Conservation (phyloP, 441 rosid species). For the Capsella rubella region DNA sequence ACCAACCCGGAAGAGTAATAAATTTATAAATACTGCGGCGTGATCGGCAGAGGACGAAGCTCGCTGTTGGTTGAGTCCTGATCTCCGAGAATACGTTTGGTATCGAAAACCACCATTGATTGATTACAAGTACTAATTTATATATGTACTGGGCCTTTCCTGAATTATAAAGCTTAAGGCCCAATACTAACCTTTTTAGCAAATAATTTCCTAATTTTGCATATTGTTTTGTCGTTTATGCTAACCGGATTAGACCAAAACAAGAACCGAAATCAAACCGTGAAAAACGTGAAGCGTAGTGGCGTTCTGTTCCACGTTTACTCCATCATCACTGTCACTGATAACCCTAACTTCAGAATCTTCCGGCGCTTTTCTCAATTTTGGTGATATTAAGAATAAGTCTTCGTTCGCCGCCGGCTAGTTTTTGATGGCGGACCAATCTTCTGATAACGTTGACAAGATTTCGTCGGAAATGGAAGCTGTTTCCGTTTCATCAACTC, state of each 20-base stretch:
- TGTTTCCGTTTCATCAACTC: slow-evolving; percentile 47
- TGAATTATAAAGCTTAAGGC: slow-evolving; percentile 10
- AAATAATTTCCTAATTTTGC: not conserved
- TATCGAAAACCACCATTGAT: slow-evolving; percentile 20
- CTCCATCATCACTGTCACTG: slow-evolving; percentile 11
- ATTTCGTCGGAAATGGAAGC: slow-evolving; percentile 44
- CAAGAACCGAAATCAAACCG: slow-evolving; percentile 16
- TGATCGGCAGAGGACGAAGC: slow-evolving; percentile 35
- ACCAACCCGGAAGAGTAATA: slow-evolving; percentile 2
- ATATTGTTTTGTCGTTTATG: not conserved
- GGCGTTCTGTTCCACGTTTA: slow-evolving; percentile 6
- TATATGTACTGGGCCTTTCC: slow-evolving; percentile 19
- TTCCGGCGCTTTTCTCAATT: not conserved
- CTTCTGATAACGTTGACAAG: slow-evolving; percentile 18
- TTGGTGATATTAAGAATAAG: not conserved
- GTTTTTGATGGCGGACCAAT: slow-evolving; percentile 41
- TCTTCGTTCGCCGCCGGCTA: slow-evolving; percentile 25
- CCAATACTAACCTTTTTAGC: slow-evolving; percentile 1
- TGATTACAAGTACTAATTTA: not conserved
- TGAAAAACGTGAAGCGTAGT: slow-evolving; percentile 23
- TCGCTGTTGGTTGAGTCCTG: slow-evolving; percentile 26
- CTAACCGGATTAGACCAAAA: slow-evolving; percentile 19
- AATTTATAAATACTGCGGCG: slow-evolving; percentile 18
- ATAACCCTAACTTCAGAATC: not conserved
- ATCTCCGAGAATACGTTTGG: slow-evolving; percentile 34